Evolutionary conservation across 495 filamentous ascomycete species (phyloP).

Genomic region (Hyaloscypha finlandica): DNA sequence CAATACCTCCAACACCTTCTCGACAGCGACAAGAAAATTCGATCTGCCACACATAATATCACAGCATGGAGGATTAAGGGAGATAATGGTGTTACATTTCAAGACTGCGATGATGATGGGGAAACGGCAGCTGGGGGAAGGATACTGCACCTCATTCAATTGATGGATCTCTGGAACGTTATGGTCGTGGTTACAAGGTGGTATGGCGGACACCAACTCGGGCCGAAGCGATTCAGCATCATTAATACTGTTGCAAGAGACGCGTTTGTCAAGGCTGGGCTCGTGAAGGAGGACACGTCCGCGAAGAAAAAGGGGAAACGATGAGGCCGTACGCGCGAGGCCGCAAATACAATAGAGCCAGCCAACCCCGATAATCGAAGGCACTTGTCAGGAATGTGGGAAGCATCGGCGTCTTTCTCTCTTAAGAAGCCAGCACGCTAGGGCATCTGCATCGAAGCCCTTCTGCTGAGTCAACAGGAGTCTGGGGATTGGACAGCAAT

Average conservation of each 20-base stretch:
- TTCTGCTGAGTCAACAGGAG: too few relatives aligned
- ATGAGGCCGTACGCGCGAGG: constrained; percentile 30
- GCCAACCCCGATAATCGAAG: too few relatives aligned
- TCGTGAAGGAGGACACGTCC: constrained; percentile 51
- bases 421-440: too few relatives aligned
- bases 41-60: constrained; percentile 91
- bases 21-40: constrained; percentile 75
- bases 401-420: too few relatives aligned
- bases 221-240: constrained; percentile 83
- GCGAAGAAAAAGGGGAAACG: constrained; percentile 61
- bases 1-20: constrained; percentile 71
- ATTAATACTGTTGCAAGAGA: constrained; percentile 87
- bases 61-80: constrained; percentile 57
- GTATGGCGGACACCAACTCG: constrained; percentile 89
- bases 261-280: constrained; percentile 77
- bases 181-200: constrained; percentile 94
- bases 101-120: constrained; percentile 95
- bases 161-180: constrained; percentile 91
- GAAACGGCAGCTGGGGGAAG: constrained; percentile 92
- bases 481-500: too few relatives aligned
- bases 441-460: too few relatives aligned
- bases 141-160: constrained; percentile 83
- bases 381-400: too few relatives aligned
- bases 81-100: constrained; percentile 56
- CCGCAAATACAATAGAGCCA: too few relatives aligned